Evolutionary conservation across 108 stramenopile genomes (phyloP).

Genomic region (Cylindrotheca fusiformis): DNA sequence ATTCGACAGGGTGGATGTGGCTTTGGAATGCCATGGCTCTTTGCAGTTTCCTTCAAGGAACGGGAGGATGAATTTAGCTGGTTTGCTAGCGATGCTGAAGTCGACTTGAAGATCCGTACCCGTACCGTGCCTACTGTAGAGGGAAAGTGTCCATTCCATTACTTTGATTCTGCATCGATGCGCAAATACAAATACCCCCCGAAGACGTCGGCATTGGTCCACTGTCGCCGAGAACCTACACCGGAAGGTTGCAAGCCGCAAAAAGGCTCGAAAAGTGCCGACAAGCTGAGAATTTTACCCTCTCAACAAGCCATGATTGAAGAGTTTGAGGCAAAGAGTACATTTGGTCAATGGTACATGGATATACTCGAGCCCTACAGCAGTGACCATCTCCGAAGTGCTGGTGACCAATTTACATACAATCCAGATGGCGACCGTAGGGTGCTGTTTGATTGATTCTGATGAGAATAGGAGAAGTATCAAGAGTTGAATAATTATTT

Average conservation of each 20-base stretch:
- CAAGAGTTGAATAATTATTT: too few species aligned
- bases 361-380: background rate
- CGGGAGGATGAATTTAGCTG: slow-evolving; percentile 35
- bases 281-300: background rate
- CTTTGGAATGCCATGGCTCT: slow-evolving; percentile 56
- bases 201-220: slow-evolving; percentile 39
- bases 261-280: background rate
- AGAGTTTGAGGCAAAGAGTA: background rate
- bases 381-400: background rate
- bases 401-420: background rate
- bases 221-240: slow-evolving; percentile 31
- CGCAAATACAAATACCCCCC: slow-evolving; percentile 48
- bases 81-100: slow-evolving; percentile 56
- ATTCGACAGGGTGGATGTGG: slow-evolving; percentile 19
- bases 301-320: background rate
- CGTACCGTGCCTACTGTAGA: slow-evolving; percentile 44
- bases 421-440: background rate
- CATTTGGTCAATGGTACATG: background rate
- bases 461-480: too few species aligned
- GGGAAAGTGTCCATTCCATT: slow-evolving; percentile 43
- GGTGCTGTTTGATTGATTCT: background rate
- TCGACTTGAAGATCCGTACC: slow-evolving; percentile 50
- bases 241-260: slow-evolving; percentile 12
- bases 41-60: slow-evolving; percentile 53
- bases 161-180: slow-evolving; percentile 78